Percentiles rank a stretch among this genome's conserved stretches.
Conservation (phyloP, 1,139 yeast genomes). For the Kluyveromyces sp. region DNA sequence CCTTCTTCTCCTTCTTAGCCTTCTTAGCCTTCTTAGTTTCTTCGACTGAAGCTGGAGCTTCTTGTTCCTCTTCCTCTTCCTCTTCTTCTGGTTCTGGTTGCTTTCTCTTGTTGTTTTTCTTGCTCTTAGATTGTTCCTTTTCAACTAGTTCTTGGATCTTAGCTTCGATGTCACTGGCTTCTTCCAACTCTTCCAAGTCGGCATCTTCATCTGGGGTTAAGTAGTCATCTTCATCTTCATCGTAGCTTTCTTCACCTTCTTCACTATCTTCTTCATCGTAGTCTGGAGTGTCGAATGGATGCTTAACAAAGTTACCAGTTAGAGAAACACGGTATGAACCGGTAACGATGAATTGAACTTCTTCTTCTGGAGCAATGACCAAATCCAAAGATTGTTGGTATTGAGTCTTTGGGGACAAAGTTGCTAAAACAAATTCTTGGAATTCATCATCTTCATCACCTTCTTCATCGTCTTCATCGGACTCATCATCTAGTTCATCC, state of each 20-base stretch:
- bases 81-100: slow-evolving; percentile 32
- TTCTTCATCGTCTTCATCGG: slow-evolving; percentile 30
- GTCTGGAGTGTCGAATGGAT: slow-evolving; percentile 52
- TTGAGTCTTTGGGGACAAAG: slow-evolving; percentile 75
- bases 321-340: slow-evolving; percentile 92
- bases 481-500: slow-evolving; percentile 29
- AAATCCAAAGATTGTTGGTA: slow-evolving; percentile 89
- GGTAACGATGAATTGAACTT: slow-evolving; percentile 85
- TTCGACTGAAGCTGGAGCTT: slow-evolving; percentile 16
- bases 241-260: slow-evolving; percentile 25
- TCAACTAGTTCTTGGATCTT: slow-evolving; percentile 38
- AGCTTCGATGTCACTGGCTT: slow-evolving; percentile 46
- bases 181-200: slow-evolving; percentile 56
- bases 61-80: slow-evolving; percentile 28
- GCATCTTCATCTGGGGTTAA: slow-evolving; percentile 85
- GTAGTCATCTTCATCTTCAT: slow-evolving; percentile 61
- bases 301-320: slow-evolving; percentile 92
- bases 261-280: slow-evolving; percentile 51
- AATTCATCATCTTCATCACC: slow-evolving; percentile 50
- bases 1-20: slow-evolving; percentile 54
- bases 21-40: slow-evolving; percentile 27
- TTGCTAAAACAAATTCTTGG: slow-evolving; percentile 78
- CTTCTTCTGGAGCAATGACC: slow-evolving; percentile 89
- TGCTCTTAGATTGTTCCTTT: slow-evolving; percentile 35
- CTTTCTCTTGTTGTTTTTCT: slow-evolving; percentile 34